Base-by-base conservation (phyloP, 495 filamentous ascomycete species). In the Zalerion maritima region DNA sequence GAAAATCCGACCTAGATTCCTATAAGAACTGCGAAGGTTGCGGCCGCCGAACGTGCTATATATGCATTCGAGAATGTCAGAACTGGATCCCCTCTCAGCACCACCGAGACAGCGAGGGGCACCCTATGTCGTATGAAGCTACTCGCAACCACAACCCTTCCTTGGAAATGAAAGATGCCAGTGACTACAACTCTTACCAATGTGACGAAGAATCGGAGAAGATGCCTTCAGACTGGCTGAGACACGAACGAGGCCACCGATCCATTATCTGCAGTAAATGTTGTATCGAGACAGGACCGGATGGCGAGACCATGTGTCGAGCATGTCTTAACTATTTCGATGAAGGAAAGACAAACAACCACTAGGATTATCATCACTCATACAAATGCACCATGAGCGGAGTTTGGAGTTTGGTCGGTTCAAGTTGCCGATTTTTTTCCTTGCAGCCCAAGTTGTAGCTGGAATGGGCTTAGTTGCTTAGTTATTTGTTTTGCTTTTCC, bases 11-110 rank as follows among this genome's bases (percentile, higher is more conserved):
- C 35, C 55, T 63, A 21, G 59, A 65, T 34, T 54, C 49, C 18
- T 65, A 55, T 31, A 52, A 56, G 24, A 49, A 62, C 32, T 65
- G 60, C 31, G 43, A 51, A 30, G 59, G 53, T 4, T 65, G 60
- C 32, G 52, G 54, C n/a, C 49, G 57, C 19, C 46, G 59, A 1
- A 55, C 59, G 0, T 65, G 60, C 29, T 63, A 49, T 36, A 41
- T 65, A 17, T 65, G 60, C 43, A 52, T 65, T 10, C 43, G 60
- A 5, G 51, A 59, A 31, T 65, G 60, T 28, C 50, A 52, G 14
- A 55, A 50, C 13, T 62, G 54, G 55, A 31, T 44, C 2, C 36
- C 41, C 1, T 11, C 21, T n/a, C 17, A 13, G 5, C 14, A 21
- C 10, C 14, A 19, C 4, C 29, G 6, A 24, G 15, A 18, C 35